Evolutionary conservation across 208 protist species (phyloP).

Genomic region (Trypanosoma avium): DNA sequence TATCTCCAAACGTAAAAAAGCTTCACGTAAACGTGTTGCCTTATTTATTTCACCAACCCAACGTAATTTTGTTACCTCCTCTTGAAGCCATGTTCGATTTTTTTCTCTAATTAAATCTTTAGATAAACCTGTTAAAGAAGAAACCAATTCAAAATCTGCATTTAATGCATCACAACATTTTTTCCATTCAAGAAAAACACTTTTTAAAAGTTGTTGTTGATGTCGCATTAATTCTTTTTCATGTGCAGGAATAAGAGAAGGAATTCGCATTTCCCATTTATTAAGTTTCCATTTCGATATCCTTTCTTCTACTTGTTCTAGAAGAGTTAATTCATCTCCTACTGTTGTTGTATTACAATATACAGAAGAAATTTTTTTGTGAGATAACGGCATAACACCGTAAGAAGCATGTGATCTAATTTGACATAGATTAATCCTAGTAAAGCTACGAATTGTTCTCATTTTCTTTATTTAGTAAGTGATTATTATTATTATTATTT

Average conservation of each 20-base stretch:
- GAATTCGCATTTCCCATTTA: conserved; percentile 84
- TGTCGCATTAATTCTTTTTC: conserved; percentile 60
- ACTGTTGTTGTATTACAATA: conserved; percentile 15
- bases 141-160: conserved; percentile 49
- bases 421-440: background rate
- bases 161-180: conserved; percentile 43
- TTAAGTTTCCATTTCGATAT: conserved; percentile 79
- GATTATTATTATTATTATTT: conserved; percentile 6
- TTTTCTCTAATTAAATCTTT: conserved; percentile 50
- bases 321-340: conserved; percentile 35
- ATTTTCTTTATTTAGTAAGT: conserved; percentile 21
- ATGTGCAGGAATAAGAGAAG: conserved; percentile 37
- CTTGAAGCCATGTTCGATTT: conserved; percentile 75
- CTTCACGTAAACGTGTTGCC: conserved; percentile 74
- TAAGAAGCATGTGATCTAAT: conserved; percentile 58
- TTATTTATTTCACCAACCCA: conserved; percentile 87
- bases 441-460: conserved; percentile 4
- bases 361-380: conserved; percentile 38
- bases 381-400: conserved; percentile 39
- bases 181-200: conserved; percentile 40
- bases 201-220: conserved; percentile 71
- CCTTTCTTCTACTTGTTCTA: conserved; percentile 55
- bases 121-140: conserved; percentile 41
- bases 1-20: conserved; percentile 77
- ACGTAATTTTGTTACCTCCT: conserved; percentile 70